These are phyloP conservation scores for Neonectria coccinea DNA, from an alignment of 2,329 filamentous ascomycete species.

Conservation along the genomic window DNA sequence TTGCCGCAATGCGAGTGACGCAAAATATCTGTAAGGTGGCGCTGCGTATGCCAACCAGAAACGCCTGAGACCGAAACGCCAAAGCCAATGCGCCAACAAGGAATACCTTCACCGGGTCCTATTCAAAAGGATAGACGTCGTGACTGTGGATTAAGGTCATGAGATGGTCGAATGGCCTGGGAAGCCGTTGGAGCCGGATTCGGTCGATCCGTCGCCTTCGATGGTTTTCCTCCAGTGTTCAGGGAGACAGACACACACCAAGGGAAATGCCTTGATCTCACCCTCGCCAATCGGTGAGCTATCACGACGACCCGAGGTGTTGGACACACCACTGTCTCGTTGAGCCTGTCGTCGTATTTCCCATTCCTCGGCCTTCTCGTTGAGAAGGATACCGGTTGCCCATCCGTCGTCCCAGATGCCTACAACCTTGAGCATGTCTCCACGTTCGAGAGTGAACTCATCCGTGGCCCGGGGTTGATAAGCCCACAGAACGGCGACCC, in stretches of 20 bases:
- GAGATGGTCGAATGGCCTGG: slow-evolving; percentile 42
- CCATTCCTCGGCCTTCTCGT: slow-evolving; percentile 90
- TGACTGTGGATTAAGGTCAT: slow-evolving; percentile 41
- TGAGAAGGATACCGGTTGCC: slow-evolving; percentile 90
- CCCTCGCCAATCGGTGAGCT: slow-evolving; percentile 73
- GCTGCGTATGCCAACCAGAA: slow-evolving; percentile 34
- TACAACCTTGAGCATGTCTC: slow-evolving; percentile 97
- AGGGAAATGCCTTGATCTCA: slow-evolving; percentile 97
- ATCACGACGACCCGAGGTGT: slow-evolving; percentile 74
- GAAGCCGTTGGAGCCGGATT: slow-evolving; percentile 65
- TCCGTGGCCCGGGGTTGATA: slow-evolving; percentile 95
- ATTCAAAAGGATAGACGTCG: slow-evolving; percentile 44
- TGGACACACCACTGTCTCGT: slow-evolving; percentile 93
- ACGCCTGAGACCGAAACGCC: slow-evolving; percentile 51
- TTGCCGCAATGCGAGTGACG: slow-evolving; percentile 24
- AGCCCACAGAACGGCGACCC: slow-evolving; percentile 93
- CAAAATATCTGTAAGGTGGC: slow-evolving; percentile 31
- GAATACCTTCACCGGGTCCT: slow-evolving; percentile 39
- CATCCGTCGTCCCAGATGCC: slow-evolving; percentile 99
- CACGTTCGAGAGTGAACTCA: slow-evolving; percentile 92
- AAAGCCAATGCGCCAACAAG: slow-evolving; percentile 50
- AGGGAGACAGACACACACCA: slow-evolving; percentile 95
- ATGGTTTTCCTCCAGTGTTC: slow-evolving; percentile 98
- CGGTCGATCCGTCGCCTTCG: slow-evolving; percentile 83
- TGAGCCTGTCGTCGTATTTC: slow-evolving; percentile 80